Base-by-base conservation (phyloP, 2,329 filamentous ascomycete species). In the Pezizomycotina sp. region DNA sequence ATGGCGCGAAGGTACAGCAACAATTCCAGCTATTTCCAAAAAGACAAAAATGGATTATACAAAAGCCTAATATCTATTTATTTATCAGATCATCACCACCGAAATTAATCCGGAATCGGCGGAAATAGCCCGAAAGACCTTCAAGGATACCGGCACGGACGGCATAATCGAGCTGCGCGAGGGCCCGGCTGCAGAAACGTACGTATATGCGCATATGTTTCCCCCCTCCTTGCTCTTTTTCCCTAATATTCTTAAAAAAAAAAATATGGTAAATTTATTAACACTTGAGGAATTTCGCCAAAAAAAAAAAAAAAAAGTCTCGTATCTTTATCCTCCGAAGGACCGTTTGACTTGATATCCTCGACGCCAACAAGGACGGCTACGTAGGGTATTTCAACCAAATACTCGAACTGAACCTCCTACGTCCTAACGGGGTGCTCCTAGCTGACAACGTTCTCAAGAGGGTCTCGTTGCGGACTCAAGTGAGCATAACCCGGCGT, bases 381-480 rank as follows among this genome's bases (percentile, higher is more conserved):
- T 51, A 51, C 29, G 9, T 42, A n/a, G 19, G 33, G 4, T 49
- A 47, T 15, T 39, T 47, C 15, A 32, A 47, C 6, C 41, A 24
- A 3, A 34, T 47, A 16, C 32, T 51, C 22, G 38, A 43, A 6
- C 34, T 40, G 5, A 39, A 44, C 5, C 57, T 71, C 16, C 57
- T 71, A 24, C 58, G 61, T 1, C 51, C 58, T 6, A 64, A 62
- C 5, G 66, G 64, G 0, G 53, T 69, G 37, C 63, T 71, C 41
- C 54, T 69, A 9, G 65, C 63, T 1, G 68, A 71, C 50, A 71
- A 71, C 38, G 59, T 65, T 26, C 57, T 71, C 16, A 61, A 62
- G 2, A 53, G 56, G 66, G 60, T 5, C 53, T 66, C 8, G 62
- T 69, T 3, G 65, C 62, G 24, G 58, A 63, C 21, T 27, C 39